Evolutionary conservation across 805 yeast genomes (phyloP).

Genomic region (Candida manassasensis): DNA sequence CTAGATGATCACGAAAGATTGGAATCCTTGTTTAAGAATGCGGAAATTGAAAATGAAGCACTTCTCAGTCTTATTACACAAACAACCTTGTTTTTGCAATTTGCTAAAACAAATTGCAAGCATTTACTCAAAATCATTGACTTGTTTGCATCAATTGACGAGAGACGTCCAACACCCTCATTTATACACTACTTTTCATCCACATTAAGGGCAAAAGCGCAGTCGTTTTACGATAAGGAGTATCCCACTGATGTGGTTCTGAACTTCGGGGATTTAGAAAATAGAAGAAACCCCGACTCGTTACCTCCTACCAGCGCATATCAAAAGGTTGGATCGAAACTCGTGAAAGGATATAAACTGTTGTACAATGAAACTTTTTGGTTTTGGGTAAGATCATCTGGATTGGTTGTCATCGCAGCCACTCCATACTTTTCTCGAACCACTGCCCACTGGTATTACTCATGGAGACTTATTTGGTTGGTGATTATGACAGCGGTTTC

Average conservation of each 20-base stretch:
- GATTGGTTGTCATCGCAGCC: constrained; percentile 18
- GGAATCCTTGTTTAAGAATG: constrained; percentile 8
- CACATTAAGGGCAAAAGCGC: constrained; percentile 8
- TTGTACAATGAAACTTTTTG: constrained; percentile 19
- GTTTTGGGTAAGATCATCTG: constrained; percentile 27
- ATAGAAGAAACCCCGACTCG: constrained; percentile 25
- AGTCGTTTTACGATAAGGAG: constrained; percentile 5
- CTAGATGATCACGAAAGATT: constrained; percentile 8
- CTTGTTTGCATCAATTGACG: constrained; percentile 18
- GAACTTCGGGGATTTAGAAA: not conserved
- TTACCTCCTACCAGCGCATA: constrained; percentile 18
- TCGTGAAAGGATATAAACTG: constrained; percentile 14
- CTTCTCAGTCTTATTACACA: constrained; percentile 23
- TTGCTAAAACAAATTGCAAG: constrained; percentile 14
- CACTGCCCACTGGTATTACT: constrained; percentile 26
- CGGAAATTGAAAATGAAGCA: constrained; percentile 19
- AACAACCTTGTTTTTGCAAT: constrained; percentile 16
- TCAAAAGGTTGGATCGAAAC: constrained; percentile 17
- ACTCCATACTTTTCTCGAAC: constrained; percentile 23
- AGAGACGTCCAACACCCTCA: constrained; percentile 16
- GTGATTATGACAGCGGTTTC: constrained; percentile 29
- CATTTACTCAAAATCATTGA: constrained; percentile 14
- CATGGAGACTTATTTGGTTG: constrained; percentile 24
- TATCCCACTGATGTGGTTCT: constrained; percentile 1
- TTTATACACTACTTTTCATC: constrained; percentile 14